Evolutionary conservation across 148 eudicot species (phyloP), one percentile per base, ranked within the genome.

Genomic region (Heliamphora exappendiculata): DNA sequence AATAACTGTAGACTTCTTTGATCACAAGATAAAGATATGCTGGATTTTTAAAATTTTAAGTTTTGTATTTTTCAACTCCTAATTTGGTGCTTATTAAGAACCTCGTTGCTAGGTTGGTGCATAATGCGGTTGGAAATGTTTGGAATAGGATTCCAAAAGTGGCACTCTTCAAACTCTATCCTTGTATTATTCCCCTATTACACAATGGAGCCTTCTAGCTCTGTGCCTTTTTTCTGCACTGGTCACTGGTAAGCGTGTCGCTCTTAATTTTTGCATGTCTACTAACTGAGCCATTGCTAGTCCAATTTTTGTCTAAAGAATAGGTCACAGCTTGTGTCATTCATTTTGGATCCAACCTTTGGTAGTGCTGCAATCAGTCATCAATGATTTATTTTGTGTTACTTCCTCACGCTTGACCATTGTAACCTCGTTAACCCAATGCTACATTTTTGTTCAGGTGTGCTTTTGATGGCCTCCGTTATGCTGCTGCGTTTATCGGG

Each of bases 401-500:
- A 13, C 45, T 26, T 60, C 47, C n/a, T 67, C 2, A 47, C 26
- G 26, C 29, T 73, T 51, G 20, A 14, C 33, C 22, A 1, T 4
- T 37, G 6, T 50, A 29, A n/a, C n/a, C 7, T 29, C n/a, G 45
- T 28, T 39, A 57, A 73, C 7, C 34, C 36, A 66, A 13, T 14
- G 3, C 19, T 16, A 26, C 39, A 49, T 64, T 66, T 42, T 54
- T 72, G 9, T 82, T 33, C 73, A 95, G 99, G 99, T 96, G 99
- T 83, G 95, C 99, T 29, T 96, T 96, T 85, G 99, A 96, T 73
- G 99, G 98, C 63, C 94, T 96, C 67, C 89, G 90, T 65, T 96
- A 91, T 81, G 99, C 91, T 81, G 94, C 98, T 75, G 94, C 99
- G 71, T 93, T 96, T 88, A 78, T 91, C 37, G 99, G 98, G 99